These are phyloP conservation scores for Colletotrichum lentis DNA, from an alignment of 2,329 filamentous ascomycete species.

Conservation along the genomic window DNA sequence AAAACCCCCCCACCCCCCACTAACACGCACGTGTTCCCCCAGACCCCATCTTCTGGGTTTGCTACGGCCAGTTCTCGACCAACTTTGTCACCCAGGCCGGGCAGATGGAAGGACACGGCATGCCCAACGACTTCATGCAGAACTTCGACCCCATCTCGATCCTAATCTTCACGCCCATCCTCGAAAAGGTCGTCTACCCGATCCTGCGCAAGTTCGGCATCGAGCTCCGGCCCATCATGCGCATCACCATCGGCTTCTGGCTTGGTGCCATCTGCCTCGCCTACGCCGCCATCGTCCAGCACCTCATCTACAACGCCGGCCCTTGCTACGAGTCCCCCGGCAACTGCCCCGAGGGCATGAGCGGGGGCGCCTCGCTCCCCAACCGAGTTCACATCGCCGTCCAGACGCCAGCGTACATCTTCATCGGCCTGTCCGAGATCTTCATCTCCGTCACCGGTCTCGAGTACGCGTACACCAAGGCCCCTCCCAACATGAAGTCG, in stretches of 20 bases:
- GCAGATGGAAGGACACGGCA: slow-evolving; percentile 66
- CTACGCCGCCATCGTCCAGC: slow-evolving; percentile 67
- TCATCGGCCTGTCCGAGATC: slow-evolving; percentile 67
- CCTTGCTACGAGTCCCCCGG: slow-evolving; percentile 59
- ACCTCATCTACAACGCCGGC: slow-evolving; percentile 64
- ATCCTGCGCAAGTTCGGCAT: slow-evolving; percentile 64
- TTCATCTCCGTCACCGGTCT: slow-evolving; percentile 73
- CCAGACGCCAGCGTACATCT: slow-evolving; percentile 62
- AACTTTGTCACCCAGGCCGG: slow-evolving; percentile 71
- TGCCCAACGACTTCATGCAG: slow-evolving; percentile 75
- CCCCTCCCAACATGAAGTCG: slow-evolving; percentile 73
- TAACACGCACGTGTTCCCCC: slow-evolving; percentile 4
- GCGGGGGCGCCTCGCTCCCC: slow-evolving; percentile 46
- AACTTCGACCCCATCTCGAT: slow-evolving; percentile 76
- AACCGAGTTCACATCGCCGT: slow-evolving; percentile 64
- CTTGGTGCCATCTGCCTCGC: slow-evolving; percentile 62
- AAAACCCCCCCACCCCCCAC: too few species aligned
- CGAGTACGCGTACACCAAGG: slow-evolving; percentile 79
- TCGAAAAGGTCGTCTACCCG: slow-evolving; percentile 61
- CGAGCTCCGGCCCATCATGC: slow-evolving; percentile 70
- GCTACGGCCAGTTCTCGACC: slow-evolving; percentile 72
- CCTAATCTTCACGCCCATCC: slow-evolving; percentile 65
- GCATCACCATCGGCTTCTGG: slow-evolving; percentile 72
- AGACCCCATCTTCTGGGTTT: slow-evolving; percentile 71
- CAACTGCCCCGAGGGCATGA: slow-evolving; percentile 46